These are phyloP conservation scores for Cutaneotrichosporon cutaneum DNA, from an alignment of 1,284 basidiomycete species.

Conservation along the genomic window DNA sequence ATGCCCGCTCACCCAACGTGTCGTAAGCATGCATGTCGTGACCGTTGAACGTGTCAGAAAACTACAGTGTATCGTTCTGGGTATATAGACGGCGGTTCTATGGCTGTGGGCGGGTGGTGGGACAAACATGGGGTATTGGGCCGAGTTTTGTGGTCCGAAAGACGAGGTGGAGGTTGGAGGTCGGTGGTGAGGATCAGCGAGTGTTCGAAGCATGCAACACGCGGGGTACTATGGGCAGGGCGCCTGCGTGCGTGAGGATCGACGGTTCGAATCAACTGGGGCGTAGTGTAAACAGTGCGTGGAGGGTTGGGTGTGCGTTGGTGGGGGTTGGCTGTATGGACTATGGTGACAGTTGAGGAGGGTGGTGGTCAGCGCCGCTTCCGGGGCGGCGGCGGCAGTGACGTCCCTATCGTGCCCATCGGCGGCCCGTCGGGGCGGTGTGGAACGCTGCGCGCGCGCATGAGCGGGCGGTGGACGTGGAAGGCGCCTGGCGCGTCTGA, in stretches of 20 bases:
- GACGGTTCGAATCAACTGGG: too few relatives aligned
- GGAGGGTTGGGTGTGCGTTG: neutral
- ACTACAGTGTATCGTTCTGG: neutral
- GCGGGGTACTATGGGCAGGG: too few relatives aligned
- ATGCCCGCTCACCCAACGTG: neutral
- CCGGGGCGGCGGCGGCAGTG: neutral
- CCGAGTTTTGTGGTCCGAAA: too few relatives aligned
- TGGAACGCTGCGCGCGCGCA: neutral
- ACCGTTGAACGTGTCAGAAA: neutral
- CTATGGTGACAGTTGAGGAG: too few relatives aligned
- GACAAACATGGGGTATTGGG: neutral
- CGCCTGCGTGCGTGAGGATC: too few relatives aligned
- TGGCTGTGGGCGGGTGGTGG: neutral
- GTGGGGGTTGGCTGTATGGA: neutral
- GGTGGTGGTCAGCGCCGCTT: neutral
- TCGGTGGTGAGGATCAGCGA: too few relatives aligned
- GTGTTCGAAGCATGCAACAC: too few relatives aligned
- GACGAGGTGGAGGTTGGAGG: neutral
- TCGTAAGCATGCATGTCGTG: neutral
- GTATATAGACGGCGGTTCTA: neutral
- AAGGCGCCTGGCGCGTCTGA: neutral
- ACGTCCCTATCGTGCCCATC: neutral
- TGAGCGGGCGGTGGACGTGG: neutral
- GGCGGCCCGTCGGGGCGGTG: neutral
- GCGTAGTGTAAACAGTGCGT: neutral